Conservation (phyloP, 805 yeast species). For the Candida sonorensis region DNA sequence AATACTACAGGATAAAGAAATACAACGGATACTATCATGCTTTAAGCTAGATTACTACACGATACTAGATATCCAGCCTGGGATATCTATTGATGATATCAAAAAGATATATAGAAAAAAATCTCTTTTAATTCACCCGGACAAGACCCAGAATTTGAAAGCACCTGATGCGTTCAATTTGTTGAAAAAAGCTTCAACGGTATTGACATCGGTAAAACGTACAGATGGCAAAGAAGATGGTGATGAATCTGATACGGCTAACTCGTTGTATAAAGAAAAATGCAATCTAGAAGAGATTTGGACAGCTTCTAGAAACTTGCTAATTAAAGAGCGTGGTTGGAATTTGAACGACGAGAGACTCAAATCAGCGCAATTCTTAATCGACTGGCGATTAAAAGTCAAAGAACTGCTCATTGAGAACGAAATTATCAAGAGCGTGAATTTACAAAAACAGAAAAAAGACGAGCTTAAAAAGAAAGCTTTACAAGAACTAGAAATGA, state of each 20-base stretch:
- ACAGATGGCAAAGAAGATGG: constrained; percentile 20
- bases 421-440: constrained; percentile 37
- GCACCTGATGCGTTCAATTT: constrained; percentile 62
- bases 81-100: constrained; percentile 33
- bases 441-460: constrained; percentile 33
- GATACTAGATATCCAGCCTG: constrained; percentile 41
- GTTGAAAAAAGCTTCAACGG: constrained; percentile 47
- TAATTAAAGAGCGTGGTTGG: constrained; percentile 32
- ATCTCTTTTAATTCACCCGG: constrained; percentile 65
- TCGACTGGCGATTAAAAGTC: constrained; percentile 36
- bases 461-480: constrained; percentile 33
- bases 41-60: constrained; percentile 49
- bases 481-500: constrained; percentile 27
- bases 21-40: constrained; percentile 43
- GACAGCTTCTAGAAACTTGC: constrained; percentile 34
- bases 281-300: constrained; percentile 37
- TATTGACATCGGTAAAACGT: constrained; percentile 13
- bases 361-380: constrained; percentile 27
- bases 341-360: constrained; percentile 31
- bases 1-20: constrained; percentile 39
- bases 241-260: too few species aligned
- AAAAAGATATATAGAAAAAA: constrained; percentile 47
- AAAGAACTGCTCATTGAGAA: constrained; percentile 38
- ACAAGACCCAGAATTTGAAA: constrained; percentile 45
- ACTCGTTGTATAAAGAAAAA: constrained; percentile 23